A percentile compares a stretch with the other conserved stretches of the same genome.
phyloP scores from a whole-genome alignment of 371 early-diverging fungal species.

The Apophysomyces variabilis region DNA sequence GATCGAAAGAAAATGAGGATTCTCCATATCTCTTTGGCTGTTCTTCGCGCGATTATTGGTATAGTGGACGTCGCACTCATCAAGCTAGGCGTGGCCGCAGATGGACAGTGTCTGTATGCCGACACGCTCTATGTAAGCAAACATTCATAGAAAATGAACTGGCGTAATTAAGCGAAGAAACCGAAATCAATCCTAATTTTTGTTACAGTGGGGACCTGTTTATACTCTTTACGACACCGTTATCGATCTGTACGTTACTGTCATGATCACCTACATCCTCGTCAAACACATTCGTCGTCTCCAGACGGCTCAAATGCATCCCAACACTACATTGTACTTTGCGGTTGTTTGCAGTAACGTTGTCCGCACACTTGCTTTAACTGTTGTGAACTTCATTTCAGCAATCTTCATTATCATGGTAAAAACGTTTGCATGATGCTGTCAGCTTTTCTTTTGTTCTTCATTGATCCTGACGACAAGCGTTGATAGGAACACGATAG shows the following conservation, averaged over 20 bases:
- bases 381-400: constrained; percentile 14
- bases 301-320: constrained; percentile 22
- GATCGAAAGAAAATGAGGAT: constrained; percentile 16
- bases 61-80: constrained; percentile 35
- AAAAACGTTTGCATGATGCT: background rate
- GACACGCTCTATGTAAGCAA: constrained; percentile 39
- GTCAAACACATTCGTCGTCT: constrained; percentile 37
- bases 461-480: background rate
- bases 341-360: constrained; percentile 32
- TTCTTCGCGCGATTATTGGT: constrained; percentile 31
- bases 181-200: background rate
- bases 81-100: constrained; percentile 5
- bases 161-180: too few species aligned
- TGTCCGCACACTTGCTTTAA: background rate
- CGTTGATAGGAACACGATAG: background rate
- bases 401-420: constrained; percentile 13
- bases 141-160: too few species aligned
- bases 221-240: constrained; percentile 46
- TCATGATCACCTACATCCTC: constrained; percentile 36
- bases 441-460: background rate
- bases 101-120: constrained; percentile 33
- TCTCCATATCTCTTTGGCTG: constrained; percentile 17
- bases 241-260: constrained; percentile 46
- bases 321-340: constrained; percentile 34
- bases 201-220: constrained; percentile 43